Evolutionary conservation across 208 protist genomes (phyloP).

Genomic region (Acanthamoeba culbertsoni): DNA sequence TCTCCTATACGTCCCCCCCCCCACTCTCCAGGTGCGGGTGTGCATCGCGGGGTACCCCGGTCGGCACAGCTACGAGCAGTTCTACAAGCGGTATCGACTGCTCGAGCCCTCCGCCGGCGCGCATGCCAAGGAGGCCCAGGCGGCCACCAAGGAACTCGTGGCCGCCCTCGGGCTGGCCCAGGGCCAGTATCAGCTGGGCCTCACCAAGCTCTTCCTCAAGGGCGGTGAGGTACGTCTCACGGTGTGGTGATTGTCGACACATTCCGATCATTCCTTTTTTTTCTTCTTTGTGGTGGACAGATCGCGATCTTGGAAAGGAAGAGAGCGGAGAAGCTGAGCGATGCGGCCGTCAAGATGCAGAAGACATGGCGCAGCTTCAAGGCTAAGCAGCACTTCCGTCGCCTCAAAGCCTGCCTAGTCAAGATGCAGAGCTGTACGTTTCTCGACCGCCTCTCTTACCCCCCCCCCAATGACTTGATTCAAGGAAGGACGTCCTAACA

Average conservation of each 20-base stretch:
- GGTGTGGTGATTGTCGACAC: not conserved
- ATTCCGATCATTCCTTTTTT: too few species aligned
- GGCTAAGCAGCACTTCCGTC: not conserved
- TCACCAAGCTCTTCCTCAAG: conserved; percentile 54
- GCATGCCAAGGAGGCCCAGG: not conserved
- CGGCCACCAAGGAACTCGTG: not conserved
- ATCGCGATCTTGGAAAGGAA: conserved; percentile 26
- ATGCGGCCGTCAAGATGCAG: conserved; percentile 7
- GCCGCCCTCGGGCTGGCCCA: not conserved
- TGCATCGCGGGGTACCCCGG: conserved; percentile 69
- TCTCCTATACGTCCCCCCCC: not conserved
- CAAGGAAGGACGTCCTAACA: too few species aligned
- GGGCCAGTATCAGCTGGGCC: conserved; percentile 3
- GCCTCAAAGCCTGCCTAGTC: not conserved
- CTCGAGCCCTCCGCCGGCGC: not conserved
- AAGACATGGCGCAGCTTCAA: conserved; percentile 19
- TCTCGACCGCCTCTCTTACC: not conserved
- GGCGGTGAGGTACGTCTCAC: not conserved
- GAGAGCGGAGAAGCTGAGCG: conserved; percentile 39
- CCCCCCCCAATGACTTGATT: too few species aligned
- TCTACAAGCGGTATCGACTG: conserved; percentile 36
- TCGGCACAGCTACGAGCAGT: conserved; percentile 45
- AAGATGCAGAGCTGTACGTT: conserved; percentile 6
- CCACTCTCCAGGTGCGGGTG: conserved; percentile 58
- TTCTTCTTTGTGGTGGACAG: not conserved